Base-by-base conservation (phyloP, 2,329 filamentous ascomycete species). In the Zymoseptoria pseudotritici region DNA sequence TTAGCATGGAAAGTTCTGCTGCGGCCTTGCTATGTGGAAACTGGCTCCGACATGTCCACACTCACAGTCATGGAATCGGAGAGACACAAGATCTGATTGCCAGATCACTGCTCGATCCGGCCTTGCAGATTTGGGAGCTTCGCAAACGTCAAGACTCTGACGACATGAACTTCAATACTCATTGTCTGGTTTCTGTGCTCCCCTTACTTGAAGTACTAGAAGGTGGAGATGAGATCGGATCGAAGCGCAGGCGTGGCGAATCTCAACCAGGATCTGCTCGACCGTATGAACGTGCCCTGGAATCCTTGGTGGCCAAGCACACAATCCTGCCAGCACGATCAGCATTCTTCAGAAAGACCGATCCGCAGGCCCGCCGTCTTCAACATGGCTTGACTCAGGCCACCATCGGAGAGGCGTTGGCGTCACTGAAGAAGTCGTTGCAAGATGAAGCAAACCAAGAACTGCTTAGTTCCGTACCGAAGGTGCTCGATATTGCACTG, bases 401-500 rank as follows among this genome's bases (percentile, higher is more conserved):
- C 10, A 49, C 31, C 7, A 55, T 62, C 50, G 61, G 58, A 29
- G 55, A 59, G 24, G 46, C 56, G 55, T 51, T 66, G 2, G 55
- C 54, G 13, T 20, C 60, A 3, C 29, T 63, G 20, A 61, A 52
- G 21, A 56, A 29, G 46, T 31, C 57, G 8, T 24, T 61, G 22
- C 24, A 31, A 11, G 58, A 31, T 13, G 54, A 53, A 11, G n/a
- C 49, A n/a, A 49, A 49, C 9, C 22, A 56, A 22, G n/a, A 55
- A 5, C 17, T 58, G 17, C 36, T 63, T 20, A 50, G 56, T 4
- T 49, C 62, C 8, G 13, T 73, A 10, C 63, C 67, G 2, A 22
- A 60, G 5, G 61, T 80, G 17, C 67, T 80, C 4, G 73, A 77
- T 51, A 62, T 80, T 46, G 72, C 74, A 4, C 70, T 80, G 8